Evolutionary conservation across 257 asterid genomes (phyloP).

Genomic region (Petrea volubilis): DNA sequence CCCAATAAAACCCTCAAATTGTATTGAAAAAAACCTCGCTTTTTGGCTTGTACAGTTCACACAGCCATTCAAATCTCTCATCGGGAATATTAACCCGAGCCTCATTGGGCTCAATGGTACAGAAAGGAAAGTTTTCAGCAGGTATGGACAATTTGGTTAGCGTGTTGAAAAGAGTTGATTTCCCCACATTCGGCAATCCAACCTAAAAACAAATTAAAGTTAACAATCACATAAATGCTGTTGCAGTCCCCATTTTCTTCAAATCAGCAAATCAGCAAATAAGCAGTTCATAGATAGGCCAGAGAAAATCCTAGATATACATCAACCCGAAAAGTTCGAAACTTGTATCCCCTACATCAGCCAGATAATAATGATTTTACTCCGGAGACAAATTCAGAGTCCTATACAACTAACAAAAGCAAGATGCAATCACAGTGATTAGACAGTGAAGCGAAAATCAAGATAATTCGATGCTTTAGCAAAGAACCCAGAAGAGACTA

Average conservation of each 20-base stretch:
- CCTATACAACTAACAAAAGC: not conserved
- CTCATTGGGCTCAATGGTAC: slow-evolving; percentile 98
- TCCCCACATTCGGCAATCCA: slow-evolving; percentile 97
- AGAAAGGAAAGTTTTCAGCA: slow-evolving; percentile 96
- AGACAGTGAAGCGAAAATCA: not conserved
- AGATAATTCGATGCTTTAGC: not conserved
- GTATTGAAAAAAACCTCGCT: slow-evolving; percentile 63
- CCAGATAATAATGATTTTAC: not conserved
- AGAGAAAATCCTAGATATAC: not conserved
- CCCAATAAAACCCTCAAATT: slow-evolving; percentile 7
- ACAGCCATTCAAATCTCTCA: slow-evolving; percentile 96
- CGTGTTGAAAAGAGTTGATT: slow-evolving; percentile 95
- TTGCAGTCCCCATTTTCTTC: not conserved
- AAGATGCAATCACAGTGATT: not conserved
- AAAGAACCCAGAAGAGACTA: slow-evolving; percentile 1
- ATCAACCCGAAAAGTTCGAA: not conserved
- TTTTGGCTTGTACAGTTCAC: slow-evolving; percentile 87
- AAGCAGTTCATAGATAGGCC: not conserved
- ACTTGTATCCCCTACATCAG: not conserved
- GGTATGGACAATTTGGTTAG: slow-evolving; percentile 96
- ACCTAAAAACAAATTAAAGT: slow-evolving; percentile 56
- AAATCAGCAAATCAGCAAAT: not conserved
- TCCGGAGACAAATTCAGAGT: not conserved
- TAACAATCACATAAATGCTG: not conserved
- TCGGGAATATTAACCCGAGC: slow-evolving; percentile 94